Base-by-base conservation (phyloP, 768 basidiomycete species). In the Tricholoma terreum region DNA sequence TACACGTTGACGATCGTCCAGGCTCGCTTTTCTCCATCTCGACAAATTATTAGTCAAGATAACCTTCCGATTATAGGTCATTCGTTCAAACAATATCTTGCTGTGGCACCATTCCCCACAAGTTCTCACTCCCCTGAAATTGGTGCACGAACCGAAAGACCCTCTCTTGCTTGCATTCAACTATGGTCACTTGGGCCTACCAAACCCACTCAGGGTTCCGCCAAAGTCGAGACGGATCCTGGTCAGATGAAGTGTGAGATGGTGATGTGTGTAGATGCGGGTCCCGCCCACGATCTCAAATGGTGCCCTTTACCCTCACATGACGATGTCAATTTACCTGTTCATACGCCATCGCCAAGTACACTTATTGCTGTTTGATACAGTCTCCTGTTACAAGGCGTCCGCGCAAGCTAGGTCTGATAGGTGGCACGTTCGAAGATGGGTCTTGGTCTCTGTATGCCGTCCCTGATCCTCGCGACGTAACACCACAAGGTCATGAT, bases 221-320 rank as follows among this genome's bases (percentile, higher is more conserved):
- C 11, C 53, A 19, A 54, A 46, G 50, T 45, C 8, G 33, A 57
- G 22, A 35, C 56, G 34, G 74, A 81, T 46, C 49, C 58, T 1
- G 85, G 85, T 0, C 70, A 76, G 55, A 80, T 91, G 77, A 75
- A 67, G 15, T 96, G 94, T 61, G 94, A 92, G 67, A 79, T 97
- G 79, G 86, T 94, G 2, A 65, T 98, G 0, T 95, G 94, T 59
- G 61, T 93, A 8, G 87, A 94, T n/a, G 77, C 79, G 17, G 94
- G 95, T 0, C 82, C 89, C 4, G 89, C 86, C 2, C 82, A 85
- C 61, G 88, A 91, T 50, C 67, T 95, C 12, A 93, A 89, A 71
- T 98, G 96, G 95, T 95, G 95, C 70, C 96, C 96, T 3, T 68
- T 94, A 27, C 94, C 94, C 0, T 84, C 89, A 15, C 83, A 92